phyloP scores from a whole-genome alignment of 2,329 filamentous ascomycete species.

The Ophiocordyceps camponoti-leonardi region DNA sequence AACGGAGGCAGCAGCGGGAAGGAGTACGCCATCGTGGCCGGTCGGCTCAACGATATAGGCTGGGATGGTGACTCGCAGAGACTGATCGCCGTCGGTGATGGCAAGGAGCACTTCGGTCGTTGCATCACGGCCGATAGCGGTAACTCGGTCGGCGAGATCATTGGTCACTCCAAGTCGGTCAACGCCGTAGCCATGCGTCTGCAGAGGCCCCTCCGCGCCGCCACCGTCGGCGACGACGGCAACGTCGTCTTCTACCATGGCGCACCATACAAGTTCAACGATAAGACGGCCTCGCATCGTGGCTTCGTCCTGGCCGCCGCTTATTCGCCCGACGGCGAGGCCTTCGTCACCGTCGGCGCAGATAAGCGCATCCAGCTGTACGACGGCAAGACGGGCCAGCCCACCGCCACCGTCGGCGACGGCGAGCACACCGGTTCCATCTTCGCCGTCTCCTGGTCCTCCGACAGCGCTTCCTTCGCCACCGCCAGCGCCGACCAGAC shows the following conservation, averaged over 20 bases:
- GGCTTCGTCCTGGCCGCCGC: slow-evolving; percentile 78
- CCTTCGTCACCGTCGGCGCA: slow-evolving; percentile 77
- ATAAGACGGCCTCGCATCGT: slow-evolving; percentile 64
- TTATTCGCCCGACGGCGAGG: slow-evolving; percentile 76
- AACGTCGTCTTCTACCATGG: slow-evolving; percentile 86
- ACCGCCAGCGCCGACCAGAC: slow-evolving; percentile 92
- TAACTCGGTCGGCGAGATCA: slow-evolving; percentile 89
- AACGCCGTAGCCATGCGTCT: slow-evolving; percentile 83
- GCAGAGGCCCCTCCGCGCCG: slow-evolving; percentile 78
- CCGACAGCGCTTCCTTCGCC: slow-evolving; percentile 70
- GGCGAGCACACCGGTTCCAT: slow-evolving; percentile 86
- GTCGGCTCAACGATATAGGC: slow-evolving; percentile 86
- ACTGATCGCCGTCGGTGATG: slow-evolving; percentile 89
- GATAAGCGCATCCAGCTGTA: slow-evolving; percentile 88
- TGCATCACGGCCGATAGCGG: slow-evolving; percentile 92
- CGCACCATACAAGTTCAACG: slow-evolving; percentile 89
- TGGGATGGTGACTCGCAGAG: slow-evolving; percentile 97
- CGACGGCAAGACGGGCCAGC: slow-evolving; percentile 87
- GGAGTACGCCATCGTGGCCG: slow-evolving; percentile 91
- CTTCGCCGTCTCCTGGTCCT: slow-evolving; percentile 78
- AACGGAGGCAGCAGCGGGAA: slow-evolving; percentile 66
- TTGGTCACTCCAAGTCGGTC: slow-evolving; percentile 77
- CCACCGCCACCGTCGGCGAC: slow-evolving; percentile 59
- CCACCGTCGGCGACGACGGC: slow-evolving; percentile 80
- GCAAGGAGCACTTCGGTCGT: slow-evolving; percentile 82